Evolutionary conservation across 2,329 filamentous ascomycete genomes (phyloP).

Genomic region (Claviceps lovelessii): DNA sequence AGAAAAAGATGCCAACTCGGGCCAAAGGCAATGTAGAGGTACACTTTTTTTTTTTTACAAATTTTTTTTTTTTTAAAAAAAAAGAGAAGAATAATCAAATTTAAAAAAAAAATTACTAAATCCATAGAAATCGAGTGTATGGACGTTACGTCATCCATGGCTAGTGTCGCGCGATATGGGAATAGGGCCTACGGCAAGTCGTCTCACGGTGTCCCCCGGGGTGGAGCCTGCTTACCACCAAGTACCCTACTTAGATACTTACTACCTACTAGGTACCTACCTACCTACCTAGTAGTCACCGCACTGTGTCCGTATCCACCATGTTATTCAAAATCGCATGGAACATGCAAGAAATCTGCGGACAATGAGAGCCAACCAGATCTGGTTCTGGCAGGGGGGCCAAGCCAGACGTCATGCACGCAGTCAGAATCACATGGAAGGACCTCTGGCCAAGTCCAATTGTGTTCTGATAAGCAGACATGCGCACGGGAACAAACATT

Average conservation of each 20-base stretch:
- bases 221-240: no score
- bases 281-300: background rate
- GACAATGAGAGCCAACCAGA: background rate
- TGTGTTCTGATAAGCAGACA: background rate
- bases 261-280: no score
- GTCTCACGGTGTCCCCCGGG: background rate
- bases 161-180: constrained; percentile 2
- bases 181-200: background rate
- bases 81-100: background rate
- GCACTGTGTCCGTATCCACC: background rate
- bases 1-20: background rate
- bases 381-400: background rate
- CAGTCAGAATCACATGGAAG: background rate
- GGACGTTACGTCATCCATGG: constrained; percentile 3
- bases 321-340: background rate
- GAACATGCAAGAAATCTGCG: background rate
- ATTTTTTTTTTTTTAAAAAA: background rate
- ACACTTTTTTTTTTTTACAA: no score
- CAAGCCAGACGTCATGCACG: background rate
- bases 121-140: background rate
- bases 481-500: background rate
- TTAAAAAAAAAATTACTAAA: background rate
- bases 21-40: no score
- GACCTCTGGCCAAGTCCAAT: background rate
- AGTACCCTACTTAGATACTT: no score